Evolutionary conservation across 352 stramenopile species (phyloP), one percentile per base, ranked within the genome.

Genomic region (Phytophthora pluvialis): DNA sequence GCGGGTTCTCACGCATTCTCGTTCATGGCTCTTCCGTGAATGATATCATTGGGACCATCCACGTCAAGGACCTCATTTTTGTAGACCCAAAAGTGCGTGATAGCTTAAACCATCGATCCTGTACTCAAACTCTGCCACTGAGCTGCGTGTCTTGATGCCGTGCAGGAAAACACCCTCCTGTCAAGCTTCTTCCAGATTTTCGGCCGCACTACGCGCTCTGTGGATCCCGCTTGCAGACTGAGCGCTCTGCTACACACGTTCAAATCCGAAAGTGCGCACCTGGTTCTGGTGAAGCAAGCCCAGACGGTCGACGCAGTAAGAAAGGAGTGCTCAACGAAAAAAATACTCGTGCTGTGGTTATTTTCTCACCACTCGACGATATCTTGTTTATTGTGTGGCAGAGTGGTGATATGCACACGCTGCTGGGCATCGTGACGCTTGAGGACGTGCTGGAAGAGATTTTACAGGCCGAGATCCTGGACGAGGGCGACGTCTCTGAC

Each of bases 21-120:
- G 86, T 99, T 3, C 80, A 93, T 31, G 83, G 81, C 16, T 38
- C 75, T 29, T 86, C 77, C 40, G 56, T 83, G 32, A 90, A 97
- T 70, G 97, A 99, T 68, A 92, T 99, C 36, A 86, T 99, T 47
- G 97, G 97, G 15, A 81, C 98, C n/a, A 87, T 99, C 25, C 94
- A 99, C 70, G 95, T 98, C 46, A 99, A 99, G 67, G 98, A 99
- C 67, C 88, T 99, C 11, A 98, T 99, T 58, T 98, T 99, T 47
- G 84, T 99, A 15, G 97, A 99, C 72, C 96, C 97, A 10, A 97
- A 99, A 76, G 96, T 99, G 70, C 56, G 89, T 64, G 8, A 21
- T 32, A 26, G 3, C 4, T 18, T 8, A 12, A 25, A 9, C 7
- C 6, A n/a, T 26, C 21, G 16, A 3, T 25, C 78, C 80, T 33